Base-by-base conservation (phyloP, 768 basidiomycete genomes). In the Pholiota molesta region DNA sequence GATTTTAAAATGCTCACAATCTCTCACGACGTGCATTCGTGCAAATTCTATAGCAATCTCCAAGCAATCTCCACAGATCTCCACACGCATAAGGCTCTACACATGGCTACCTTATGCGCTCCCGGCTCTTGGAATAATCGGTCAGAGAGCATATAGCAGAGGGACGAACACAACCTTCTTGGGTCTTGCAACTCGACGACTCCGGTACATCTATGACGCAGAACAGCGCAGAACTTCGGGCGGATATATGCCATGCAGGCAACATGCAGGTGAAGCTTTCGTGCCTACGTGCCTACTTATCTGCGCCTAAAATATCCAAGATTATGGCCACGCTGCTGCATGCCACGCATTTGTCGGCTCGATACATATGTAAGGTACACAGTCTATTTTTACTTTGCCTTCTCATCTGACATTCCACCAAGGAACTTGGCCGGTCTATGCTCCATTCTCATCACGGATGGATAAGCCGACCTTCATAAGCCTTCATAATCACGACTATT, bases 371-470 rank as follows among this genome's bases (percentile, higher is more conserved):
- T 49, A 21, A 23, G 47, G 47, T 49, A 26, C 10, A 14, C 6
- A 14, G 47, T 5, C 47, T 49, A 49, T 49, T 49, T 49, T 49
- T 49, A 26, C 5, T 14, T 2, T 49, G 14, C 19, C 47, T 49
- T 21, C 47, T 49, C 47, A 49, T 49, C 47, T 49, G n/a, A 19
- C 23, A 49, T 49, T 23, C 23, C 26, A 26, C 23, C 47, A 49
- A 11, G 47, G 23, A 3, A 13, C 19, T 49, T 49, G 19, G 47
- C 11, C 19, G 23, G 6, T 49, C 19, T 26, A 14, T 26, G 47
- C 47, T 49, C 47, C 47, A 49, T 49, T 49, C 23, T 49, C 47
- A 47, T 26, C 45, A 47, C 45, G 47, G 47, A 49, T 26, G 23
- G 23, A 26, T 4, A 13, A 19, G 11, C 47, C 47, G 47, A 28